These are phyloP conservation scores for Metarhizium sp. DNA, from an alignment of 2,329 filamentous ascomycete genomes.

Conservation along the genomic window DNA sequence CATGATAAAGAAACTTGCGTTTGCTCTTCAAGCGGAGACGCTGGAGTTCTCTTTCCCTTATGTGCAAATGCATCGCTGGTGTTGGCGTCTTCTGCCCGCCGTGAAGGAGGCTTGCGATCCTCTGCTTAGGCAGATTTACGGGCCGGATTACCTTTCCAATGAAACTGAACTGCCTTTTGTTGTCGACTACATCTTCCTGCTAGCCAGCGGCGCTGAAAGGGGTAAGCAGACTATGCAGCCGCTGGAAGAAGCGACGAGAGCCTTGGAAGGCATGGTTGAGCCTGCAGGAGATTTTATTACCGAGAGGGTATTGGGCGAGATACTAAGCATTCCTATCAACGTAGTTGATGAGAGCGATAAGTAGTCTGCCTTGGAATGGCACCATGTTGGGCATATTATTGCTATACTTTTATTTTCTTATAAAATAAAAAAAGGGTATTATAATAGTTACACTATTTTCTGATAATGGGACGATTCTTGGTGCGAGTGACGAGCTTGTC, in stretches of 20 bases:
- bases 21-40: slow-evolving; percentile 26
- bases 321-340: no score
- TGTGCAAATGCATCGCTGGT: slow-evolving; percentile 27
- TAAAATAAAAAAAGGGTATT: no score
- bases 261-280: no score
- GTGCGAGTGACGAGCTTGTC: no score
- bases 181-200: slow-evolving; percentile 29
- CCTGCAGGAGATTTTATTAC: no score
- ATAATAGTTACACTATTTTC: no score
- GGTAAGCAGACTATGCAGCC: not conserved
- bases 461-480: no score
- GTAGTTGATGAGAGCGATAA: no score
- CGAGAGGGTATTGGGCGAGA: no score
- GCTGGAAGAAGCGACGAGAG: not conserved
- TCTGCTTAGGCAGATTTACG: slow-evolving; percentile 22
- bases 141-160: slow-evolving; percentile 24
- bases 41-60: slow-evolving; percentile 31
- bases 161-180: slow-evolving; percentile 30
- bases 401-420: no score
- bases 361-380: no score
- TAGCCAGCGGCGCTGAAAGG: not conserved
- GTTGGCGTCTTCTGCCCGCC: slow-evolving; percentile 27
- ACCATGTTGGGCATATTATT: no score
- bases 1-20: slow-evolving; percentile 21
- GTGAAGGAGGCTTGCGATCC: slow-evolving; percentile 21